Percentiles rank a stretch among this genome's conserved stretches.
Conservation (phyloP, 1,284 basidiomycete genomes). For the Cryptococcus maquisensis region DNA sequence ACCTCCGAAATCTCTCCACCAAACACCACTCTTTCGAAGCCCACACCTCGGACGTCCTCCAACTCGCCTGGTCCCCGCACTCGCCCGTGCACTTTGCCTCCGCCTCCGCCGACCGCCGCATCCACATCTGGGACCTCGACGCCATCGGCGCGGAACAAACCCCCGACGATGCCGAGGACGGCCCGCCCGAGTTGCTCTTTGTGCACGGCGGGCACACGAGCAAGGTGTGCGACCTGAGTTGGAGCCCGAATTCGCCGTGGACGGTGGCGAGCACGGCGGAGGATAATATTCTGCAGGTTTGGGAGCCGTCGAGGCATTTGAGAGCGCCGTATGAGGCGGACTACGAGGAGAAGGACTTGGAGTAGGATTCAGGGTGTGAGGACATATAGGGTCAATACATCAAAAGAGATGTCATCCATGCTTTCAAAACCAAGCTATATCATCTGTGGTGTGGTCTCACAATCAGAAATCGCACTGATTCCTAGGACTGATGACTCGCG, state of each 20-base stretch:
- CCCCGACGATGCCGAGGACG: constrained; percentile 96
- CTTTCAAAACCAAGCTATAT: too few species aligned
- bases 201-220: constrained; percentile 70
- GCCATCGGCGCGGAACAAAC: constrained; percentile 94
- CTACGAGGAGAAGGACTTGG: constrained; percentile 44
- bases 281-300: constrained; percentile 53
- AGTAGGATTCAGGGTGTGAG: constrained; percentile 23
- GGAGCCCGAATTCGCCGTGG: constrained; percentile 49
- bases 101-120: constrained; percentile 83
- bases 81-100: constrained; percentile 86
- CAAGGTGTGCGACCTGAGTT: constrained; percentile 49
- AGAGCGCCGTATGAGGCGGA: constrained; percentile 47
- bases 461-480: too few species aligned
- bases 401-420: too few species aligned
- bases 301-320: constrained; percentile 51
- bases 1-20: constrained; percentile 73
- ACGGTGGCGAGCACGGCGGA: constrained; percentile 51
- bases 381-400: neutral
- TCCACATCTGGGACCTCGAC: constrained; percentile 93
- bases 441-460: too few species aligned
- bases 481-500: too few species aligned
- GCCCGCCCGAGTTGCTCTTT: constrained; percentile 86
- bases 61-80: constrained; percentile 92
- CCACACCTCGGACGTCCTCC: constrained; percentile 91
- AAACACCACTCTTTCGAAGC: constrained; percentile 88